Base-by-base conservation (phyloP, 768 basidiomycete genomes). In the Lactifluus pinguis region DNA sequence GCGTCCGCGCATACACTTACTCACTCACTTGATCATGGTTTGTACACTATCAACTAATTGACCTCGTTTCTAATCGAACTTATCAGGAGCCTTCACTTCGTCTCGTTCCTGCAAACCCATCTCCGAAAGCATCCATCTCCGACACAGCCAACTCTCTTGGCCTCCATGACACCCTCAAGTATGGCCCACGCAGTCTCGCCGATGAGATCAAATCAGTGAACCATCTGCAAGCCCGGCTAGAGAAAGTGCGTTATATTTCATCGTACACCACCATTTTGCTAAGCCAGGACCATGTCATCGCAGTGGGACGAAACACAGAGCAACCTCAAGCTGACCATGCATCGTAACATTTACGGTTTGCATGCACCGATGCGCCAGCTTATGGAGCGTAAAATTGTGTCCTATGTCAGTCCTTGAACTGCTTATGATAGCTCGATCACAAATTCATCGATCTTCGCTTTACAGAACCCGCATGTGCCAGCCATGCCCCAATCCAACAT, bases 231-330 rank as follows among this genome's bases (percentile, higher is more conserved):
- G 75, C 80, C 6, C 80, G 95, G 50, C 75, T 98, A 32, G 82
- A 89, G 69, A 87, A 85, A 66, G 95, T 95, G 63, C 56, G 86
- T 71, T 48, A 34, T 5, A 30, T 21, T 50, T 48, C 11, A 39
- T 36, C 61, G 32, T 21, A 7, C 47, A 11, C 14, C 36, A n/a
- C 57, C 10, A 61, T 44, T 47, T 51, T 36, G 48, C 32, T 38
- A 5, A 53, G 17, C 15, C 25, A 21, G 8, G 17, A 13, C 4
- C 34, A 6, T 49, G 32, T 49, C 48, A 48, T 9, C 42, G 14
- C 65, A 98, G 95, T 98, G 97, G 97, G 87, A 94, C 55, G 85
- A 84, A 65, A 93, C 95, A 8, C 94, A 97, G 72, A 88, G 92
- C 72, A 88, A 87, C 72, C 70, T 94, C 53, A 87, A 87, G 71